Evolutionary conservation across 164 flowering plant genomes (phyloP).

Genomic region (Vitis riparia): DNA sequence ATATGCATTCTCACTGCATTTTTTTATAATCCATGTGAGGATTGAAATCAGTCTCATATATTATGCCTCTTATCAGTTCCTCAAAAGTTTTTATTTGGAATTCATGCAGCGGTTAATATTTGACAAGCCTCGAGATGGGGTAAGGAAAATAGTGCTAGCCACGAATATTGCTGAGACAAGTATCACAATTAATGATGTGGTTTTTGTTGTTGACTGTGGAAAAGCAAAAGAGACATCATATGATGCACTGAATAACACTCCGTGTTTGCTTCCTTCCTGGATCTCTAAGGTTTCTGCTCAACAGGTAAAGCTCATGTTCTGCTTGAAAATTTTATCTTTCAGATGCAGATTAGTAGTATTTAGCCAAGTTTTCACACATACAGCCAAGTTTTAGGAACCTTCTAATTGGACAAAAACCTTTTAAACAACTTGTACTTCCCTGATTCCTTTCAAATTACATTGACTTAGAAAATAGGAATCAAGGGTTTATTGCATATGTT

Average conservation of each 20-base stretch:
- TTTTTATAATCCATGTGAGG: too few relatives aligned
- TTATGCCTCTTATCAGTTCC: too few relatives aligned
- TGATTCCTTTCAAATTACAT: too few relatives aligned
- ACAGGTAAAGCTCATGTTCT: conserved; percentile 58
- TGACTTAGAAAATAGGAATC: too few relatives aligned
- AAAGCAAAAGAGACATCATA: conserved; percentile 98
- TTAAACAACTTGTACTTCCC: too few relatives aligned
- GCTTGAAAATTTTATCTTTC: conserved; percentile 7
- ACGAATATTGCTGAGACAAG: conserved; percentile 99
- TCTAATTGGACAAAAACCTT: too few relatives aligned
- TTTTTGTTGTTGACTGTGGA: conserved; percentile 95
- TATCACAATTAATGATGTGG: conserved; percentile 91
- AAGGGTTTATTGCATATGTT: not conserved
- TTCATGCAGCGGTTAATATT: conserved; percentile 78
- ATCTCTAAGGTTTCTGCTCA: conserved; percentile 92
- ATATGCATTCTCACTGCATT: not conserved
- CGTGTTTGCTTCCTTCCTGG: conserved; percentile 98
- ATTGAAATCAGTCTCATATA: too few relatives aligned
- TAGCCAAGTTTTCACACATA: too few relatives aligned
- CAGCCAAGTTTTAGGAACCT: too few relatives aligned
- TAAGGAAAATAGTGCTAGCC: conserved; percentile 89
- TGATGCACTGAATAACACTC: conserved; percentile 96
- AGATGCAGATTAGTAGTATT: not conserved
- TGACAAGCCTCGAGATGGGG: conserved; percentile 77
- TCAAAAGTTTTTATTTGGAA: conserved; percentile 4